Conservation (phyloP, 2,329 filamentous ascomycete genomes). For the Aspergillus transmontanensis region DNA sequence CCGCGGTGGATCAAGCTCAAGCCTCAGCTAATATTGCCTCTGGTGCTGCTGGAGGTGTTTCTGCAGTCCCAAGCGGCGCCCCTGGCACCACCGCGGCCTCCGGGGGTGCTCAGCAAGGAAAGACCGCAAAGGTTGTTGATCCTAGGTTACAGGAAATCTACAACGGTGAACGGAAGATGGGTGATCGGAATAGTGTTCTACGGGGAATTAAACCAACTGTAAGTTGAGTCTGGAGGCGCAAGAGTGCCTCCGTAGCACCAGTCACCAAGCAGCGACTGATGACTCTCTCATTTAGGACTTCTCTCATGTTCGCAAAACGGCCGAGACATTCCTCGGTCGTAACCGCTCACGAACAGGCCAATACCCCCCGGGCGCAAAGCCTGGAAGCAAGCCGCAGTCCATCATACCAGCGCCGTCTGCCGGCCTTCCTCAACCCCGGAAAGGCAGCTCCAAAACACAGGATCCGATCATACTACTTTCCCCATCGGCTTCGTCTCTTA, state of each 20-base stretch:
- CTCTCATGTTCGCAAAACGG: slow-evolving; percentile 85
- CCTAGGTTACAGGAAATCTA: slow-evolving; percentile 86
- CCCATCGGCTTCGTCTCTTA: slow-evolving; percentile 88
- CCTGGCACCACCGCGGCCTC: slow-evolving; percentile 39
- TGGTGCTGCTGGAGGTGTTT: slow-evolving; percentile 50
- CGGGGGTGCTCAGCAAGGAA: slow-evolving; percentile 34
- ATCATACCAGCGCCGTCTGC: slow-evolving; percentile 40
- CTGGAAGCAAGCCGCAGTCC: slow-evolving; percentile 34
- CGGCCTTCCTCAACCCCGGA: slow-evolving; percentile 43
- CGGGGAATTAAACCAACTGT: slow-evolving; percentile 87
- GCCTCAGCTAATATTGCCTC: slow-evolving; percentile 54
- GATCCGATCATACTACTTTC: slow-evolving; percentile 96
- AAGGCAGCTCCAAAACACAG: slow-evolving; percentile 51
- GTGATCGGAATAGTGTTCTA: slow-evolving; percentile 85
- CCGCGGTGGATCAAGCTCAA: slow-evolving; percentile 45
- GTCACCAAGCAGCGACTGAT: slow-evolving; percentile 11
- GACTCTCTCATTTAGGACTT: slow-evolving; percentile 73
- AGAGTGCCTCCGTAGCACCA: neutral
- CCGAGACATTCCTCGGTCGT: slow-evolving; percentile 71
- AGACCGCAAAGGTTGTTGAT: slow-evolving; percentile 71
- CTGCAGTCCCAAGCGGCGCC: slow-evolving; percentile 44
- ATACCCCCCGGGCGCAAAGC: slow-evolving; percentile 37
- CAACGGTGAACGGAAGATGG: slow-evolving; percentile 85
- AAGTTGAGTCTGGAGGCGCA: slow-evolving; percentile 24
- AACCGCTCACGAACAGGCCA: slow-evolving; percentile 45